These are phyloP conservation scores for Trichophyton verrucosum DNA, from an alignment of 2,329 filamentous ascomycete genomes.

Conservation along the genomic window DNA sequence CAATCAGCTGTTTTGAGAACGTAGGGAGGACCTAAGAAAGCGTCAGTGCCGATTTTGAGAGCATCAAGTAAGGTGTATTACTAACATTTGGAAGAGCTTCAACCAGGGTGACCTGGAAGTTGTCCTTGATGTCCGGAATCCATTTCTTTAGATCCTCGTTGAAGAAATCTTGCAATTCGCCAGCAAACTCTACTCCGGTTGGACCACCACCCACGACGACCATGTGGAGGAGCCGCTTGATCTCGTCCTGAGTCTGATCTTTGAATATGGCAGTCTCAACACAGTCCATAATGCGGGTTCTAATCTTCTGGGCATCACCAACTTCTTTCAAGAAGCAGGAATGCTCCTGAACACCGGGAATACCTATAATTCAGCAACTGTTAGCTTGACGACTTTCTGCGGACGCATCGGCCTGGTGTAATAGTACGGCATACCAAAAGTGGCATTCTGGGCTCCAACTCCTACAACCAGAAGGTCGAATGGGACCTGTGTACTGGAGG, in stretches of 20 bases:
- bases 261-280: constrained; percentile 98
- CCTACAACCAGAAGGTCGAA: constrained; percentile 98
- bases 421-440: constrained; percentile 54
- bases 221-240: constrained; percentile 94
- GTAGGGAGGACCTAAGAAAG: constrained; percentile 59
- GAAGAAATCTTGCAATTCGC: constrained; percentile 98
- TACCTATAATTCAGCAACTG: constrained; percentile 37
- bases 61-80: neutral
- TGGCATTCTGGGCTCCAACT: constrained; percentile 95
- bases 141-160: constrained; percentile 96
- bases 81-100: constrained; percentile 81
- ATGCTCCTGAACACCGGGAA: constrained; percentile 87
- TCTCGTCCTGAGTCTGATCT: constrained; percentile 75
- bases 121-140: constrained; percentile 85
- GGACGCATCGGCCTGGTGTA: neutral
- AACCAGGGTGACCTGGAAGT: constrained; percentile 94
- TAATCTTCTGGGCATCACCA: constrained; percentile 85
- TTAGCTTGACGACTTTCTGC: neutral
- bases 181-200: constrained; percentile 95
- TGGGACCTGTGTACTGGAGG: constrained; percentile 71
- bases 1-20: constrained; percentile 98
- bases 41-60: neutral
- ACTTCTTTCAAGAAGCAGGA: constrained; percentile 99
- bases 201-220: constrained; percentile 88
- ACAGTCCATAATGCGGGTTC: constrained; percentile 99